A percentile compares a stretch with the other conserved stretches of the same genome.
Evolutionary conservation across 2,329 filamentous ascomycete genomes (phyloP).

Genomic region (Sphaerulina musiva): DNA sequence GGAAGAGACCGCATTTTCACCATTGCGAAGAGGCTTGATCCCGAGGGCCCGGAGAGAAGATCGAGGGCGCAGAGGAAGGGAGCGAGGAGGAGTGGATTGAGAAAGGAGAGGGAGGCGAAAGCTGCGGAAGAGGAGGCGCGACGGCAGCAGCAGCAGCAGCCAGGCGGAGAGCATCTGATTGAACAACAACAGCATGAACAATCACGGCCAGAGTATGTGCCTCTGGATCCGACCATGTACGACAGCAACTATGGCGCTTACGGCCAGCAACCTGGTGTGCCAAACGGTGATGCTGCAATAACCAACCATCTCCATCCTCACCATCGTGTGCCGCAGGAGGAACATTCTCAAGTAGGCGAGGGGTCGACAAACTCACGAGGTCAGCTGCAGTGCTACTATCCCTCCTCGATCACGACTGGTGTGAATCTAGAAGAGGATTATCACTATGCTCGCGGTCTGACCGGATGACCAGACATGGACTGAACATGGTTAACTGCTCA

Average conservation of each 20-base stretch:
- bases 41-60: slow-evolving; percentile 9
- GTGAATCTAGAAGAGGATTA: background rate
- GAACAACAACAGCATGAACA: background rate
- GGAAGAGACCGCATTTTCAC: slow-evolving; percentile 7
- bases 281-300: background rate
- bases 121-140: background rate
- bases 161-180: background rate
- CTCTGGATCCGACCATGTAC: background rate
- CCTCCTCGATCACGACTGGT: background rate
- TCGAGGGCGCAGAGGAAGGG: slow-evolving; percentile 2
- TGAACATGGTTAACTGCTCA: too few relatives aligned
- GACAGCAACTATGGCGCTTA: background rate
- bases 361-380: background rate
- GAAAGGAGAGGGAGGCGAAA: slow-evolving; percentile 8
- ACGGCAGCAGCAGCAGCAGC: background rate
- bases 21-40: slow-evolving; percentile 11
- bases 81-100: slow-evolving; percentile 6
- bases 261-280: background rate
- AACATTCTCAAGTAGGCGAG: background rate
- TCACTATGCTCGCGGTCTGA: background rate
- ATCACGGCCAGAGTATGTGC: background rate
- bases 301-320: background rate
- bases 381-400: background rate
- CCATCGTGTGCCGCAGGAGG: background rate
- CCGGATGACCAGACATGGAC: background rate